phyloP scores from a whole-genome alignment of 495 filamentous ascomycete species.

The Talaromyces trachyspermus region DNA sequence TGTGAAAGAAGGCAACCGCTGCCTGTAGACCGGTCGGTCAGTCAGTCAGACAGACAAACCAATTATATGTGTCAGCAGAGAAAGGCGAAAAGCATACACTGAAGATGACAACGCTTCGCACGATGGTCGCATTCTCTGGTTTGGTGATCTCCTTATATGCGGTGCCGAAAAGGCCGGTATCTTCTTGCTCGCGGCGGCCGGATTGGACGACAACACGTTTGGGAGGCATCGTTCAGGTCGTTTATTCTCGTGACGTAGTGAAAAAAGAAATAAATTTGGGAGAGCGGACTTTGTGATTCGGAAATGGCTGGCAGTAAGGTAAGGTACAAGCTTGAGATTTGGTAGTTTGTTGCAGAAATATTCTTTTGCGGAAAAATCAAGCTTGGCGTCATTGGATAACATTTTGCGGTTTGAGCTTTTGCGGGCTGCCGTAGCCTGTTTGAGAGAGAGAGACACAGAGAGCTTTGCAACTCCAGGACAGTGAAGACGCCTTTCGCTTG shows the following conservation, averaged over 20 bases:
- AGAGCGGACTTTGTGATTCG: background rate
- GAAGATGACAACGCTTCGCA: slow-evolving; percentile 65
- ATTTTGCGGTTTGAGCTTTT: slow-evolving; percentile 29
- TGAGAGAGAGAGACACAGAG: slow-evolving; percentile 12
- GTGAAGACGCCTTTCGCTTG: no score
- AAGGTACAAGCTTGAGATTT: no score
- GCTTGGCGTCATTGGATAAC: slow-evolving; percentile 26
- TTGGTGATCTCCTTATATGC: slow-evolving; percentile 58
- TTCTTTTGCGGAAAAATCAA: slow-evolving; percentile 25
- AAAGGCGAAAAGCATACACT: slow-evolving; percentile 60
- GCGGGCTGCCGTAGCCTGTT: slow-evolving; percentile 28
- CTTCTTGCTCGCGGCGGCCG: slow-evolving; percentile 19
- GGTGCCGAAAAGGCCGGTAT: slow-evolving; percentile 42
- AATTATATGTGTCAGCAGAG: no score
- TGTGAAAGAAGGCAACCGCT: slow-evolving; percentile 66
- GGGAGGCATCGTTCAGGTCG: slow-evolving; percentile 25
- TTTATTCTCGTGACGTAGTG: background rate
- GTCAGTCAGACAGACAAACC: no score
- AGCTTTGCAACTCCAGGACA: no score
- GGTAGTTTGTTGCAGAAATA: slow-evolving; percentile 11
- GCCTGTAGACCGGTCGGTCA: slow-evolving; percentile 46
- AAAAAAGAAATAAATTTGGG: background rate
- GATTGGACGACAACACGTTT: slow-evolving; percentile 31
- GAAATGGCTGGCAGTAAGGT: no score
- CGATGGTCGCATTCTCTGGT: slow-evolving; percentile 67